phyloP scores from a whole-genome alignment of 2,329 filamentous ascomycete species.

The Aspergillus flavus region DNA sequence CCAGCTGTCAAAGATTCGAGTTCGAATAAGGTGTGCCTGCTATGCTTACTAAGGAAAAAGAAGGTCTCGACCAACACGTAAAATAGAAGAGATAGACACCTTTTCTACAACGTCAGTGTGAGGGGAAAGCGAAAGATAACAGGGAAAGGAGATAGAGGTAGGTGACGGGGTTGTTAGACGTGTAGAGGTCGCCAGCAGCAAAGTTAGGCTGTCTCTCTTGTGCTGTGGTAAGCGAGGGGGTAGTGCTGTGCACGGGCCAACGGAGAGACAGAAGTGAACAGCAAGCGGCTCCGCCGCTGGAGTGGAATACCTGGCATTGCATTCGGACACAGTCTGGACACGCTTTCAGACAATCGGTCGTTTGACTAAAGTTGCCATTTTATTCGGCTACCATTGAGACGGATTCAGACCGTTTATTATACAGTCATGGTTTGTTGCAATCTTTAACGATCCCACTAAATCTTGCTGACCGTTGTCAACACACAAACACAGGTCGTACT shows the following conservation, averaged over 20 bases:
- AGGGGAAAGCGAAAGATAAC: not conserved
- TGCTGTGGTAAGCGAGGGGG: constrained; percentile 42
- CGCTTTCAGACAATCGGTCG: constrained; percentile 10
- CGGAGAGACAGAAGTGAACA: constrained; percentile 39
- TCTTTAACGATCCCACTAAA: not conserved
- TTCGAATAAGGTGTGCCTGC: constrained; percentile 1
- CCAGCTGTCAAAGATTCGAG: constrained; percentile 7
- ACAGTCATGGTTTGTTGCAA: not conserved
- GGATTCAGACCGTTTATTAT: not conserved
- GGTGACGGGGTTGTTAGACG: constrained; percentile 8
- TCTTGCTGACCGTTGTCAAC: constrained; percentile 25
- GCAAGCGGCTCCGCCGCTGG: constrained; percentile 36
- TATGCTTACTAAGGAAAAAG: constrained; percentile 5
- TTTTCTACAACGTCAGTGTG: not conserved
- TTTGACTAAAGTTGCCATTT: not conserved
- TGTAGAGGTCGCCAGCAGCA: constrained; percentile 16
- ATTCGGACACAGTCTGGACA: constrained; percentile 13
- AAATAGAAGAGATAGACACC: constrained; percentile 4
- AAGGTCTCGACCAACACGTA: not conserved
- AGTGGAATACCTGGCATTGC: constrained; percentile 22
- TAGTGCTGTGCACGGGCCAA: constrained; percentile 39
- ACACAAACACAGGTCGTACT: constrained; percentile 80
- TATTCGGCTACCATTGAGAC: not conserved
- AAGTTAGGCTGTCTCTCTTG: constrained; percentile 19
- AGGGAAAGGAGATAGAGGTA: constrained; percentile 13